Evolutionary conservation across 352 stramenopile genomes (phyloP).

Genomic region (Phytopythium sindhum): DNA sequence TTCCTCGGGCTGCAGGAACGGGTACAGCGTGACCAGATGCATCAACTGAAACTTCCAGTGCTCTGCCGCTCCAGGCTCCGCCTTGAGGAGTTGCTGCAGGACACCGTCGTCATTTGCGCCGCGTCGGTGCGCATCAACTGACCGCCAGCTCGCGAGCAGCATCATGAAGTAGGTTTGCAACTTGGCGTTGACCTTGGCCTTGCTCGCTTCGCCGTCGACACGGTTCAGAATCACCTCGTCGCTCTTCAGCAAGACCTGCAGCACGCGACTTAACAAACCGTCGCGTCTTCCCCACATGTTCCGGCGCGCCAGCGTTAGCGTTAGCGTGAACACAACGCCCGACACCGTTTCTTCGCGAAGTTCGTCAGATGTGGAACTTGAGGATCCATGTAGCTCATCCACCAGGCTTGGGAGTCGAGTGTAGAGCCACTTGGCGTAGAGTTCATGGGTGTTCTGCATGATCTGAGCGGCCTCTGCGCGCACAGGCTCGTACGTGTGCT

Average conservation of each 20-base stretch:
- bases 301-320: slow-evolving; percentile 28
- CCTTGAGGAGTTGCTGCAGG: slow-evolving; percentile 19
- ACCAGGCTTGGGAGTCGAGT: slow-evolving; percentile 36
- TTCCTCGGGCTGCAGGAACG: slow-evolving; percentile 46
- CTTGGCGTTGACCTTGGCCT: slow-evolving; percentile 51
- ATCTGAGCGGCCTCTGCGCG: slow-evolving; percentile 28
- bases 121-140: slow-evolving; percentile 20
- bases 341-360: slow-evolving; percentile 1
- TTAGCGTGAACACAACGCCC: slow-evolving; percentile 35
- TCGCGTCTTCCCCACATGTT: slow-evolving; percentile 51
- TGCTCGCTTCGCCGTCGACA: slow-evolving; percentile 49
- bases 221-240: slow-evolving; percentile 48
- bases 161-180: slow-evolving; percentile 53
- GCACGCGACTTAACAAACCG: slow-evolving; percentile 29
- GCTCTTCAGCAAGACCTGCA: slow-evolving; percentile 43
- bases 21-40: slow-evolving; percentile 66
- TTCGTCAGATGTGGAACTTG: slow-evolving; percentile 16
- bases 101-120: neutral
- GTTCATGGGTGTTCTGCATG: slow-evolving; percentile 44
- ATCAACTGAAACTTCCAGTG: slow-evolving; percentile 83
- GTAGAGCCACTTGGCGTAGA: slow-evolving; percentile 59
- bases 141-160: slow-evolving; percentile 51
- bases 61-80: slow-evolving; percentile 33
- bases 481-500: slow-evolving; percentile 58
- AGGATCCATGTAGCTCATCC: slow-evolving; percentile 39